Base-by-base conservation (phyloP, 352 stramenopile genomes). In the Peronospora farinosa region DNA sequence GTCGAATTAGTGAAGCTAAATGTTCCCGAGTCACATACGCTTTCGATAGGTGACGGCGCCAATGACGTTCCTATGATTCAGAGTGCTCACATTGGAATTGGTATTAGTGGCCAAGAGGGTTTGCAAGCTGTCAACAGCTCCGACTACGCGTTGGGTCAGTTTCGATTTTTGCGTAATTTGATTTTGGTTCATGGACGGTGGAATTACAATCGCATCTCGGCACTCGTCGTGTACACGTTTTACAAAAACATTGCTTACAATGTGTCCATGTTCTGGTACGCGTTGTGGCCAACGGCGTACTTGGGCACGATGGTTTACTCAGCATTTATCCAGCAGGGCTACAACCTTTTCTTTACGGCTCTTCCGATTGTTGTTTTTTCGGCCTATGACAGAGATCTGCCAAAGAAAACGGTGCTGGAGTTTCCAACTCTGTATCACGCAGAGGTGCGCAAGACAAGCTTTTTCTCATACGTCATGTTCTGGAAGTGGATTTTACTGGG, bases 31-130 rank as follows among this genome's bases (percentile, higher is more conserved):
- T 88, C 84, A 2, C 82, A 92, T 54, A 95, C 87, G 0, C 59
- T 96, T 4, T 88, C 87, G 0, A 96, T 96, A 50, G 87, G 87
- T n/a, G 87, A 96, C 41, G 87, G 87, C 10, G 87, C 86, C 5
- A 96, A 96, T 50, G 87, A 96, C 35, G 87, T 96, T 2, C 79
- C 83, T 7, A 96, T 96, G 86, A 95, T 96, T 46, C 83, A 95
- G 31, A 84, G 75, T 46, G 87, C 87, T 11, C 87, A 96, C 37
- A 87, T 96, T 28, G 87, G 87, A 12, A 71, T 96, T 17, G 86
- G 87, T 23, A 96, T 99, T 55, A 98, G 92, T 39, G 97, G 97
- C 8, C 87, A 99, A 60, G 97, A 99, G 64, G 97, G 97, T 13
- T 90, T 98, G 52, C 96, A 99, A 65, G 97, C 84, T 7, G 84